Evolutionary conservation across 2,329 filamentous ascomycete species (phyloP), one percentile per base, ranked within the genome.

Genomic region (Cercospora janseana): DNA sequence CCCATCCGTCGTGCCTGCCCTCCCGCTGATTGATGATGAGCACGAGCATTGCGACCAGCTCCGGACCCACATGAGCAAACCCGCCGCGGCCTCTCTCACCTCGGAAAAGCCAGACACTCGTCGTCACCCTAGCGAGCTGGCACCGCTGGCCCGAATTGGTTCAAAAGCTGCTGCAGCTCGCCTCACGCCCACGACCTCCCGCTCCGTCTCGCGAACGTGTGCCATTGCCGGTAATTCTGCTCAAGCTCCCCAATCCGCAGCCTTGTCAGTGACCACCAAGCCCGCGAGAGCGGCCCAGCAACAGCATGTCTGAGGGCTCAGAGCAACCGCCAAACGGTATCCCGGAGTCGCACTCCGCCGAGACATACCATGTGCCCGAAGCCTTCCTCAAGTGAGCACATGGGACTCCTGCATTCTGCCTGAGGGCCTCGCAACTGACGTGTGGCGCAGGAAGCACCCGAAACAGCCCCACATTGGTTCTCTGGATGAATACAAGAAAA

Each of bases 401-500:
- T 20, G 35, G 20, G 15, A 38, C 13, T 18, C 28, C 41, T 16
- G n/a, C 9, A 9, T 8, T 6, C 10, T 24, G 15, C n/a, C 23
- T 28, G 5, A 16, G 21, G 32, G 20, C 15, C 6, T 15, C 29
- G 29, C 16, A 40, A 28, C 51, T 51, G 52, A 55, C 54, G 37
- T 45, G 45, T 24, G 4, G 45, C 47, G 46, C 66, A 79, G 75
- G 32, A 83, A 84, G 65, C 81, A 84, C 66, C 79, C 81, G 6
- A 72, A 72, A 49, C 79, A 77, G 61, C 78, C 81, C 34, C 80
- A 85, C 67, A 62, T 85, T 48, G 74, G 77, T 58, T 75, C 75
- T 60, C 66, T 85, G 40, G 79, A 82, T 53, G 75, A 83, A 64
- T 85, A 85, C 73, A 76, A 81, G 69, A 70, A 77, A 66, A 73